Evolutionary conservation across 164 flowering plant species (phyloP).

Genomic region (Dillenia turbinata): DNA sequence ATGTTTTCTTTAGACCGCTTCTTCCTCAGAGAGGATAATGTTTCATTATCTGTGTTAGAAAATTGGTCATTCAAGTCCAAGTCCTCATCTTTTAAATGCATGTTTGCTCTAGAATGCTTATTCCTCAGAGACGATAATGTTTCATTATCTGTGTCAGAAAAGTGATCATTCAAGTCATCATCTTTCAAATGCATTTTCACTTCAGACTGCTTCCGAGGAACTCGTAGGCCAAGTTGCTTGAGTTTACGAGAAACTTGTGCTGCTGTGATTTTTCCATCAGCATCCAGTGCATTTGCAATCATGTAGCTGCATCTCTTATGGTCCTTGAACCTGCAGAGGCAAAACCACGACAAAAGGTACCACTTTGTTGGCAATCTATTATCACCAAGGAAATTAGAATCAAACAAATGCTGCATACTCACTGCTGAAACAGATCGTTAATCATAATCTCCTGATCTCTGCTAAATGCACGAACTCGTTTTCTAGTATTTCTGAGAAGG

Average conservation of each 20-base stretch:
- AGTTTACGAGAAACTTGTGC: constrained; percentile 72
- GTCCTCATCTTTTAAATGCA: constrained; percentile 33
- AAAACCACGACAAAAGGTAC: constrained; percentile 5
- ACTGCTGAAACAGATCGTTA: constrained; percentile 74
- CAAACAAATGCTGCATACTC: constrained; percentile 23
- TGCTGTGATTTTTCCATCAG: constrained; percentile 48
- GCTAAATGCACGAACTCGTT: constrained; percentile 63
- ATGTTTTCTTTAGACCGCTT: constrained; percentile 11
- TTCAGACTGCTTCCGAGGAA: constrained; percentile 29
- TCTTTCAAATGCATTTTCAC: constrained; percentile 26
- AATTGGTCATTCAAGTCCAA: not conserved
- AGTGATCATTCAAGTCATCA: constrained; percentile 21
- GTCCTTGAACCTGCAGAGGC: constrained; percentile 60
- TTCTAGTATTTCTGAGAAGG: constrained; percentile 43
- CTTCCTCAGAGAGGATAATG: not conserved
- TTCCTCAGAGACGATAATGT: constrained; percentile 40
- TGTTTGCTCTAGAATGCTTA: constrained; percentile 27
- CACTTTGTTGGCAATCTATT: not conserved
- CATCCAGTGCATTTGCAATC: constrained; percentile 81
- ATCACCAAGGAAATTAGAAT: not conserved
- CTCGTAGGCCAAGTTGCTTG: constrained; percentile 69
- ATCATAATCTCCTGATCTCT: constrained; percentile 62
- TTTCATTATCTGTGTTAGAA: not conserved
- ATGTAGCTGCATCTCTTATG: constrained; percentile 71
- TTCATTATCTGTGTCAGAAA: constrained; percentile 52